Conservation (phyloP, 2,329 filamentous ascomycete species). For the Orbilia javanica region DNA sequence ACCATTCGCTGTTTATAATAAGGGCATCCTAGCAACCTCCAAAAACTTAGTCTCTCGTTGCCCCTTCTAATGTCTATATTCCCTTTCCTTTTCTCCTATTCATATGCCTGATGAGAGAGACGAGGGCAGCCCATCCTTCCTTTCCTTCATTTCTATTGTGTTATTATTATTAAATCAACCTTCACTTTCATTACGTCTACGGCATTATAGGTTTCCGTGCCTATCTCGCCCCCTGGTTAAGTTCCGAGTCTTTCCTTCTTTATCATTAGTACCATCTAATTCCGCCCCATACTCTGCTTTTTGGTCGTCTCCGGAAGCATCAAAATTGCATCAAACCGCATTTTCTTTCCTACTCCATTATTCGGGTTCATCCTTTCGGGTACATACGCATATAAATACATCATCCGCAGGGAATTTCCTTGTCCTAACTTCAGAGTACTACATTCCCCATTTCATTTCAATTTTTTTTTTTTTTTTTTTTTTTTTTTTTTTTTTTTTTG, state of each 20-base stretch:
- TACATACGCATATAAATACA: background rate
- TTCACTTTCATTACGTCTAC: conserved; percentile 4
- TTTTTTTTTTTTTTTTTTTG: too few species aligned
- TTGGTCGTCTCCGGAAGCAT: background rate
- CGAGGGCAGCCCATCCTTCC: conserved; percentile 1
- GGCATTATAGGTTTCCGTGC: conserved; percentile 3
- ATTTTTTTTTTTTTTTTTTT: too few species aligned
- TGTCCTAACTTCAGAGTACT: background rate
- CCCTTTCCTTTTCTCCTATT: conserved; percentile 12
- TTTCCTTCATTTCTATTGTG: conserved; percentile 35
- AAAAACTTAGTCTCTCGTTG: background rate
- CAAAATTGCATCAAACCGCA: too few species aligned
- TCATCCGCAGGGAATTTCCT: background rate
- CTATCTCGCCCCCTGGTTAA: background rate
- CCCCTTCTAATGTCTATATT: conserved; percentile 32
- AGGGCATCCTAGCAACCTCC: background rate
- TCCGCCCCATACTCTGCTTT: background rate
- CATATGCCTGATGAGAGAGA: background rate
- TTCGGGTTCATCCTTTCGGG: too few species aligned
- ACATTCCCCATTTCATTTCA: too few species aligned
- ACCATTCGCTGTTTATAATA: conserved; percentile 8
- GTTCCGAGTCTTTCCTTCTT: background rate
- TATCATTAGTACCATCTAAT: conserved; percentile 12
- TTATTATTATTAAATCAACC: conserved; percentile 36
- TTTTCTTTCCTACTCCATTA: too few species aligned